Evolutionary conservation across 306 rosid species (phyloP).

Genomic region (Hippophae rhamnoides): DNA sequence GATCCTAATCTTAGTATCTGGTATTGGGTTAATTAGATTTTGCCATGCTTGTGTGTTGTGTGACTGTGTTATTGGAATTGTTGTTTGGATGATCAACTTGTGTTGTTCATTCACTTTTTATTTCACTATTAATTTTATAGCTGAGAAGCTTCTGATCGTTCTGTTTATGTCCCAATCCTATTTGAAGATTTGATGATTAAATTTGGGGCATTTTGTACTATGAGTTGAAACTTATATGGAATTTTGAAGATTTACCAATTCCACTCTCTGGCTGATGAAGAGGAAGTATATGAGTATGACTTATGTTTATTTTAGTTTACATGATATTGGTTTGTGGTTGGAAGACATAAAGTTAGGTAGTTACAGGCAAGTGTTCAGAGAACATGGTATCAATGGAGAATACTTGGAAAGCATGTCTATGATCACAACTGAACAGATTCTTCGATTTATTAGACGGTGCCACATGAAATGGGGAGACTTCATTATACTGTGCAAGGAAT

Average conservation of each 20-base stretch:
- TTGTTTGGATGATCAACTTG: slow-evolving; percentile 1
- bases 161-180: neutral
- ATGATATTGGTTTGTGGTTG: slow-evolving; percentile 99
- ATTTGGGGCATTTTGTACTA: neutral
- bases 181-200: neutral
- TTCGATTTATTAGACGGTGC: too few relatives aligned
- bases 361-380: slow-evolving; percentile 81
- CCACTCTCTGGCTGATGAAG: too few relatives aligned
- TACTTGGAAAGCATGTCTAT: slow-evolving; percentile 97
- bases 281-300: neutral
- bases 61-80: slow-evolving; percentile 1
- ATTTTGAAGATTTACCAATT: neutral
- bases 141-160: neutral
- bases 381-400: slow-evolving; percentile 96
- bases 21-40: slow-evolving; percentile 9
- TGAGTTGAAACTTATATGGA: neutral
- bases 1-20: slow-evolving; percentile 5
- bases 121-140: neutral
- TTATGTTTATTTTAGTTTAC: slow-evolving; percentile 21
- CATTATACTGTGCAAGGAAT: slow-evolving; percentile 91
- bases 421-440: slow-evolving; percentile 25
- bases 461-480: slow-evolving; percentile 46
- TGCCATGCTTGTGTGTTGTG: neutral
- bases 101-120: neutral
- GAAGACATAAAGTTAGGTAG: slow-evolving; percentile 90